Base-by-base conservation (phyloP, 2,329 filamentous ascomycete genomes). In the Venturia oleaginea region DNA sequence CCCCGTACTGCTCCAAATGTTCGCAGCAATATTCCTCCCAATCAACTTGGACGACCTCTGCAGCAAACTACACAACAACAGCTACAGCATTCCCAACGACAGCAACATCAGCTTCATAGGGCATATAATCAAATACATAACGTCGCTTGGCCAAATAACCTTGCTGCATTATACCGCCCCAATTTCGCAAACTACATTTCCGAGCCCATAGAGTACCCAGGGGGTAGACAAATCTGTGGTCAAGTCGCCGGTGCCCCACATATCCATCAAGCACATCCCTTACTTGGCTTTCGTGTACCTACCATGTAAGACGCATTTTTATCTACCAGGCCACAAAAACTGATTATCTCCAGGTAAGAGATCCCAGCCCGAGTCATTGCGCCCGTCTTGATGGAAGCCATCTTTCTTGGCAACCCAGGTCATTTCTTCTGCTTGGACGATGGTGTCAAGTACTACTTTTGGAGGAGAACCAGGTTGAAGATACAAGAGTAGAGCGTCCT, bases 321-420 rank as follows among this genome's bases (percentile, higher is more conserved):
- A 27, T 27, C 10, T 4, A 51, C 6, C 11, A 17, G 22, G 27
- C 5, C 19, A 34, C 24, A 34, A 17, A 3, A 10, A 34, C 51
- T 57, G 10, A 57, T 34, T 11, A 3, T 34, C 1, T n/a, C 11
- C 19, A 57, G 51, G 6, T 6, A 8, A 7, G 30, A 15, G 4
- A 17, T 8, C 27, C 1, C 19, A n/a, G 24, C 6, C 30, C 51
- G 37, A 7, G 3, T 4, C 37, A 61, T 61, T 15, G 37, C 59
- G n/a, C 34, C 59, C n/a, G 59, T 42, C 15, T 15, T 61, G 34
- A 42, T 61, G 60, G 60, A 62, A 8, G 60, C 60, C 8, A 46
- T 62, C 11, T 51, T 42, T 34, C 43, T 51, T 6, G 40, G 60
- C 2, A 42, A 62, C 24, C 40, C 40, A 51, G 60, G 60, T 22